Evolutionary conservation across 805 yeast genomes (phyloP), one percentile per base, ranked within the genome.

Genomic region (Scheffersomyces spartinae): DNA sequence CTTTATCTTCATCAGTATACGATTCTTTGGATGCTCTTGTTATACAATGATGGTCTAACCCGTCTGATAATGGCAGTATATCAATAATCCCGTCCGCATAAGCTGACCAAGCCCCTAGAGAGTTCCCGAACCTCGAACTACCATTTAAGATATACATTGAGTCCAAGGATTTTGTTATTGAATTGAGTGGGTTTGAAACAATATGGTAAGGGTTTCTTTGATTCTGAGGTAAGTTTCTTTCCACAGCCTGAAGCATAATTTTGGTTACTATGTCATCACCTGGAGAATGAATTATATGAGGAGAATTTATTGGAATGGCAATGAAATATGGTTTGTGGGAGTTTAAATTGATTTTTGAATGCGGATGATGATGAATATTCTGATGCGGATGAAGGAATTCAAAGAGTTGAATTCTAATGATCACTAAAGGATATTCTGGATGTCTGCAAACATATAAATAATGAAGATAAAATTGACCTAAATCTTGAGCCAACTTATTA

Each of bases 31-130:
- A 6, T 23, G 23, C 13, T 18, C 11, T 12, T 20, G 39, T 35
- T 9, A 69, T 30, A 1, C 58, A 32, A 3, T 50, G 34, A 40
- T 75, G 83, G 1, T 43, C 37, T 6, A 48, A 50, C 1, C 54
- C 43, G 18, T 59, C 48, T 10, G 63, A 68, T 18, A 80, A 52
- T 0, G 93, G 86, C 1, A 74, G 64, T 3, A 66, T 58, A 45
- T 82, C 94, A 5, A 73, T 69, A 1, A 59, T 52, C 0, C 72
- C 73, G 35, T 74, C 72, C 0, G 93, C 88, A 45, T 79, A 82
- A 0, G 76, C 68, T 0, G 69, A 44, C 93, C 93, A 82, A 6
- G 70, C 60, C 0, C 88, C 94, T 28, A 76, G 41, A 7, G 85
- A 62, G 15, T 66, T 54, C 1, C 76, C 61, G 36, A 68, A 68